Percentiles rank a stretch among this genome's conserved stretches.
phyloP scores from a whole-genome alignment of 768 basidiomycete genomes.

The Boletus rufocinnamomeus region DNA sequence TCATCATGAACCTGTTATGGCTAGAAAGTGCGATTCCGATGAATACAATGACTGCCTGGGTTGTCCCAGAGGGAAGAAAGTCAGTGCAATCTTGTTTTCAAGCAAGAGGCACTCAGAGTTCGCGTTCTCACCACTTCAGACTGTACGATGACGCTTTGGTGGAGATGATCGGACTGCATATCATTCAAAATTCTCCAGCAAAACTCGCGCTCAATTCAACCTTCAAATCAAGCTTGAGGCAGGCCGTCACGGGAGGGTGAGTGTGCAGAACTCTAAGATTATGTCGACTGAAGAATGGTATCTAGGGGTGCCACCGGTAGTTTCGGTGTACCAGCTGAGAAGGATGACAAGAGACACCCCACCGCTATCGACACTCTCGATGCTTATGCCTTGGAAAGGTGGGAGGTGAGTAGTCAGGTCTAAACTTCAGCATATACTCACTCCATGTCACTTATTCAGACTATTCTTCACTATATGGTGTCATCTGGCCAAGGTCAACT shows the following conservation, averaged over 20 bases:
- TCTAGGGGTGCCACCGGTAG: slow-evolving; percentile 72
- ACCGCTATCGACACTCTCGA: slow-evolving; percentile 66
- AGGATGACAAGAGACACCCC: slow-evolving; percentile 59
- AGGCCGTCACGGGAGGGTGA: slow-evolving; percentile 88
- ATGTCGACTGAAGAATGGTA: slow-evolving; percentile 6
- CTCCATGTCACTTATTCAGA: slow-evolving; percentile 46
- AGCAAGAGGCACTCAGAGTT: slow-evolving; percentile 2
- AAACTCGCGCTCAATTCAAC: slow-evolving; percentile 70
- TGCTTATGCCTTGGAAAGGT: slow-evolving; percentile 79
- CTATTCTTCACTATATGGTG: slow-evolving; percentile 98
- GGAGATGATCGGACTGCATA: slow-evolving; percentile 67
- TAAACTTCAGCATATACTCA: slow-evolving; percentile 1
- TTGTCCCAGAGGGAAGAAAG: slow-evolving; percentile 72
- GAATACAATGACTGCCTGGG: slow-evolving; percentile 76
- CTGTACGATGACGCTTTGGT: slow-evolving; percentile 68
- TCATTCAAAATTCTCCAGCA: slow-evolving; percentile 58
- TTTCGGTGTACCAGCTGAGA: slow-evolving; percentile 78
- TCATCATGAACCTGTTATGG: slow-evolving; percentile 89
- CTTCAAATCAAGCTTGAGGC: slow-evolving; percentile 78
- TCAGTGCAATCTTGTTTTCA: slow-evolving; percentile 34
- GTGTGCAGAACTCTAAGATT: slow-evolving; percentile 23
- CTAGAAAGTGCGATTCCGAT: slow-evolving; percentile 70
- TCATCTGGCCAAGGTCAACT: slow-evolving; percentile 82
- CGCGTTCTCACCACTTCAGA: slow-evolving; percentile 41
- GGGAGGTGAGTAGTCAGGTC: slow-evolving; percentile 65